Evolutionary conservation across 208 protist genomes (phyloP).

Genomic region (Crithidia mellificae): DNA sequence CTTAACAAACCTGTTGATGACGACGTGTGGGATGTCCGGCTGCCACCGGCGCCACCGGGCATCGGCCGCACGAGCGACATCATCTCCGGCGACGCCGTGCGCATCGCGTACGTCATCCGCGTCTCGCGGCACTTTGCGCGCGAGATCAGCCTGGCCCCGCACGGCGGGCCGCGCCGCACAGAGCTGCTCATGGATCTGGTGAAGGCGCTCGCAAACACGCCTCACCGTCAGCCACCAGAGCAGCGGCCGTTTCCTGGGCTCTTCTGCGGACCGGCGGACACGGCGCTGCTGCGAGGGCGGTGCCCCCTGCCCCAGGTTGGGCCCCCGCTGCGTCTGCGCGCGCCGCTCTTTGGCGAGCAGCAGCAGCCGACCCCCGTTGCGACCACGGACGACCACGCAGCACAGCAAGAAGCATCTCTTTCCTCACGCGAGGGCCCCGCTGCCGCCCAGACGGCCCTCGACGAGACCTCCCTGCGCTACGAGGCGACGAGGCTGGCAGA

Average conservation of each 20-base stretch:
- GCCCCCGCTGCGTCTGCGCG: slow-evolving; percentile 37
- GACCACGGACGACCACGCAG: not conserved
- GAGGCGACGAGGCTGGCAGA: slow-evolving; percentile 31
- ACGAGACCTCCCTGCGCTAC: slow-evolving; percentile 23
- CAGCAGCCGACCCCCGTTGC: not conserved
- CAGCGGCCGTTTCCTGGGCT: slow-evolving; percentile 56
- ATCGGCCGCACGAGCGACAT: slow-evolving; percentile 57
- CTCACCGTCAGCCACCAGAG: slow-evolving; percentile 55
- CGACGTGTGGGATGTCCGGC: slow-evolving; percentile 19
- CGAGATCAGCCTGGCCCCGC: slow-evolving; percentile 24
- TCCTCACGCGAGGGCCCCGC: not conserved
- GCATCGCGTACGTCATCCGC: slow-evolving; percentile 49
- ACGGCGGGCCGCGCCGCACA: slow-evolving; percentile 1
- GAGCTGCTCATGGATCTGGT: slow-evolving; percentile 46
- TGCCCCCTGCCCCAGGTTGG: slow-evolving; percentile 40
- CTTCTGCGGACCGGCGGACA: slow-evolving; percentile 37
- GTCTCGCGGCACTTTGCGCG: slow-evolving; percentile 39
- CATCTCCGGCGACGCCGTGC: slow-evolving; percentile 53
- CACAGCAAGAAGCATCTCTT: not conserved
- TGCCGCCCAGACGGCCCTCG: not conserved
- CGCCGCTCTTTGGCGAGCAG: slow-evolving; percentile 22
- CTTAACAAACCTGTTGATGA: slow-evolving; percentile 33
- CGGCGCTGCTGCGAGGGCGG: slow-evolving; percentile 40
- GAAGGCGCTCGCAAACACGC: slow-evolving; percentile 32
- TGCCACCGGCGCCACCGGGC: slow-evolving; percentile 24